phyloP scores from a whole-genome alignment of 2,329 filamentous ascomycete genomes.

The Cladophialophora carrionii region DNA sequence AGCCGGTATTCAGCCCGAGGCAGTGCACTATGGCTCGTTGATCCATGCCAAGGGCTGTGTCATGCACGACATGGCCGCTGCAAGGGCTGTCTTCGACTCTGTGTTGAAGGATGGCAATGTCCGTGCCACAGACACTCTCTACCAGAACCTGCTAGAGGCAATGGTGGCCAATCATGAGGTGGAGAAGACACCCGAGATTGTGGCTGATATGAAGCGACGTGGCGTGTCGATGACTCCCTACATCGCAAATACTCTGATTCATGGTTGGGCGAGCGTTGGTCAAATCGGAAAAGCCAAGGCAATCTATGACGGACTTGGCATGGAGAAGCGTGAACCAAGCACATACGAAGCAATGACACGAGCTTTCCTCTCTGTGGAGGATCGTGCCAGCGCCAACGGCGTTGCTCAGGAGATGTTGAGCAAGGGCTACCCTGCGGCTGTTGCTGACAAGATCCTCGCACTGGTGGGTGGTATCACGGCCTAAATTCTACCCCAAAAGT shows the following conservation, averaged over 20 bases:
- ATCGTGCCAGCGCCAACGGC: slow-evolving; percentile 72
- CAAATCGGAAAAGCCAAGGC: slow-evolving; percentile 76
- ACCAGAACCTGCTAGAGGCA: slow-evolving; percentile 94
- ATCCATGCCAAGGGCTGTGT: slow-evolving; percentile 97
- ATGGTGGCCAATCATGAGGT: slow-evolving; percentile 95
- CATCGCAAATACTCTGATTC: slow-evolving; percentile 97
- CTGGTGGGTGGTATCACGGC: slow-evolving; percentile 62
- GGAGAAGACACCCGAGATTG: slow-evolving; percentile 70
- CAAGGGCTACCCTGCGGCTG: slow-evolving; percentile 86
- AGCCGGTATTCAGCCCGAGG: slow-evolving; percentile 76
- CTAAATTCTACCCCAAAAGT: slow-evolving; percentile 17
- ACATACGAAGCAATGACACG: slow-evolving; percentile 99
- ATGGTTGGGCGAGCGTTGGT: slow-evolving; percentile 88
- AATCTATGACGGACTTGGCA: slow-evolving; percentile 78
- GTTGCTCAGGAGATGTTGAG: slow-evolving; percentile 90
- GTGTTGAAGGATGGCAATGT: slow-evolving; percentile 71
- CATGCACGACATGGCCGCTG: slow-evolving; percentile 84
- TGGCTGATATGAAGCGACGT: slow-evolving; percentile 73
- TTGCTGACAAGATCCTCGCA: slow-evolving; percentile 91
- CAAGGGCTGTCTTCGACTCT: slow-evolving; percentile 77
- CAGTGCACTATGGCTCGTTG: slow-evolving; percentile 92
- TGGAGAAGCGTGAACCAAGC: slow-evolving; percentile 85
- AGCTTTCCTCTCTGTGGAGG: slow-evolving; percentile 82
- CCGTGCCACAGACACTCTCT: slow-evolving; percentile 79
- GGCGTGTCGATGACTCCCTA: slow-evolving; percentile 89